Base-by-base conservation (phyloP, 108 stramenopile species). In the Parietichytrium sp. region DNA sequence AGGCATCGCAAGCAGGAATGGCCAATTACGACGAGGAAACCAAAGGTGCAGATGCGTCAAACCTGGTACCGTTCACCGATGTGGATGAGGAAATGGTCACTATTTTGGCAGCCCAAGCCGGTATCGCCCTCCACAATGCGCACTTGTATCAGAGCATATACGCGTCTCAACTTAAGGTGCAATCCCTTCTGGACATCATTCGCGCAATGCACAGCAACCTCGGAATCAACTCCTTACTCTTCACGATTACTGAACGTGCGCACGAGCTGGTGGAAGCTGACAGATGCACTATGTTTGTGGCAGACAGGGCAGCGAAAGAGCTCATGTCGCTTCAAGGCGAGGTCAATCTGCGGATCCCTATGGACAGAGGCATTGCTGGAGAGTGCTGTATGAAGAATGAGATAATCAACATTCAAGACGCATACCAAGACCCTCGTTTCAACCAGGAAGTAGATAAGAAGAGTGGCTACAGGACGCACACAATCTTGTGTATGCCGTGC, bases 291-390 rank as follows among this genome's bases (percentile, higher is more conserved):
- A 78, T 89, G 16, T 91, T 85, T 53, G 38, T 91, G 2, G 85
- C 88, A 29, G 88, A 91, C 55, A 86, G 88, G 26, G 48, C 54
- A 8, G 29, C 54, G 49, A 10, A 52, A 6, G 87, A 84, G 77
- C 87, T 91, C 31, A 87, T 88, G 87, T 88, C 90, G 10, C 61
- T 91, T 61, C 90, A 91, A 80, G 90, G 90, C n/a, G 89, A 89
- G 47, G 86, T 89, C 29, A 87, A 90, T 61, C 47, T 90, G 13
- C 50, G 84, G 23, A 85, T 88, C 4, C 87, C 90, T 47, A 90
- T 87, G 48, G 87, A 78, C 80, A 55, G 52, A 27, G 89, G 89
- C 1, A 90, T 90, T 33, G 87, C 81, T 3, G 89, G 89, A 2
- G 54, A 79, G 25, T 88, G 87, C 18, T 88, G 85, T 18, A 83